A percentile compares a stretch with the other conserved stretches of the same genome.
Evolutionary conservation across 1,284 basidiomycete species (phyloP).

Genomic region (Melampsora americana): DNA sequence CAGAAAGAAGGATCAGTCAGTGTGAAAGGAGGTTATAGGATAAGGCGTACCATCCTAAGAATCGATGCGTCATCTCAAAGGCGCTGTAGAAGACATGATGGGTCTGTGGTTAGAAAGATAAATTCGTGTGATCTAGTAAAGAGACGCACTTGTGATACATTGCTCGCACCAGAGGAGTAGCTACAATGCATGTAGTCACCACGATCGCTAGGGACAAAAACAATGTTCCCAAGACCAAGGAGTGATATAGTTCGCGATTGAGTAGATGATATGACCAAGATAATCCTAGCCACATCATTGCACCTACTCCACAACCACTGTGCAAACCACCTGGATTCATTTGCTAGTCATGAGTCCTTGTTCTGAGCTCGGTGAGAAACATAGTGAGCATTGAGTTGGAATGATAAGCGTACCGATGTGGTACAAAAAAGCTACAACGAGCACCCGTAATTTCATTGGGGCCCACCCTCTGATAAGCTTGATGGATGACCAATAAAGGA

Average conservation of each 20-base stretch:
- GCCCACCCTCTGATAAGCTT: slow-evolving; percentile 30
- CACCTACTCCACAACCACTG: slow-evolving; percentile 67
- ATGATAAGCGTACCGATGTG: slow-evolving; percentile 31
- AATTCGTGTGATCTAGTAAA: background rate
- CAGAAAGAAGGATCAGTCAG: slow-evolving; percentile 60
- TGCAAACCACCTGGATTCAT: slow-evolving; percentile 64
- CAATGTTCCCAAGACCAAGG: slow-evolving; percentile 62
- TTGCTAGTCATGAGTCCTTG: background rate
- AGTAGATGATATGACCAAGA: slow-evolving; percentile 63
- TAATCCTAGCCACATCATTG: slow-evolving; percentile 57
- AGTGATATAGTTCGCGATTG: slow-evolving; percentile 61
- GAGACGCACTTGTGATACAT: slow-evolving; percentile 68
- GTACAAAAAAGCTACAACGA: slow-evolving; percentile 39
- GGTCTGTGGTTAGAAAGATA: background rate
- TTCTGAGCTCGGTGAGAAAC: background rate
- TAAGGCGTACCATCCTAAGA: slow-evolving; percentile 67
- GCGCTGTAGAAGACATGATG: slow-evolving; percentile 57
- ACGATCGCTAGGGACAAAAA: slow-evolving; percentile 62
- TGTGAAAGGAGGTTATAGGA: slow-evolving; percentile 62
- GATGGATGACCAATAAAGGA: slow-evolving; percentile 60
- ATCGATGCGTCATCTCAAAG: slow-evolving; percentile 71
- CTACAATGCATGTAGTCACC: slow-evolving; percentile 62
- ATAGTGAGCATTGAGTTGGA: background rate
- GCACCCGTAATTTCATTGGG: slow-evolving; percentile 29
- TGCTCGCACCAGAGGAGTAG: slow-evolving; percentile 70